Evolutionary conservation across 2,329 filamentous ascomycete genomes (phyloP), one percentile per base, ranked within the genome.

Genomic region (Herpotrichia juniperi): DNA sequence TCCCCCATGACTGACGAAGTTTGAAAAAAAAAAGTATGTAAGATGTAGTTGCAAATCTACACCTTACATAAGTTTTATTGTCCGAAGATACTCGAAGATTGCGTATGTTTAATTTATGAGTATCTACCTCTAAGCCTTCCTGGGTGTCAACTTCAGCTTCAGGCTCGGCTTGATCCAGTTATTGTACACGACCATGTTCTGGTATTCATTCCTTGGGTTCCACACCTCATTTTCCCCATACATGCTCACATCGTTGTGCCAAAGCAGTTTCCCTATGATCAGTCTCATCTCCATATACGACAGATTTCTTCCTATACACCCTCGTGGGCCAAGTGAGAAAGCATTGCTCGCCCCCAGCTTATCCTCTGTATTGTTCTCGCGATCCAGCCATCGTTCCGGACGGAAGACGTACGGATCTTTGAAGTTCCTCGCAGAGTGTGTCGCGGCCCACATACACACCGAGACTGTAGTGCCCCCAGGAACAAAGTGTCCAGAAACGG

Each of bases 381-480:
- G 50, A 42, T 58, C 59, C 3, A 67, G 46, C 65, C 64, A 68
- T 5, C 65, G 59, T 46, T 62, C 59, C 1, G 65, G 64, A 1
- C 51, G 34, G 47, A 62, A 68, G 2, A 50, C 48, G 17, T 61
- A 54, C 1, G 62, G 58, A 24, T 57, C 53, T 10, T 25, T 22
- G 42, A 59, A 63, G 30, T 61, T 61, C 6, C 42, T 48, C 35
- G 12, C 40, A 14, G 51, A 48, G 45, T 50, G 32, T 12, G 49
- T 56, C 1, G 53, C 51, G 2, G 54, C 51, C 53, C 53, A 60
- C 43, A 56, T 37, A 19, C 50, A 50, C 16, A 51, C 22, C 1
- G 54, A 58, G 31, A 63, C 53, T 11, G 51, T 46, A 4, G 42
- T 46, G 21, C 57, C 61, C 22, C 39, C 59, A 24, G 63, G 61